A percentile compares a stretch with the other conserved stretches of the same genome.
Conservation (phyloP, 2,329 filamentous ascomycete genomes). For the Trichophyton mentagrophytes region DNA sequence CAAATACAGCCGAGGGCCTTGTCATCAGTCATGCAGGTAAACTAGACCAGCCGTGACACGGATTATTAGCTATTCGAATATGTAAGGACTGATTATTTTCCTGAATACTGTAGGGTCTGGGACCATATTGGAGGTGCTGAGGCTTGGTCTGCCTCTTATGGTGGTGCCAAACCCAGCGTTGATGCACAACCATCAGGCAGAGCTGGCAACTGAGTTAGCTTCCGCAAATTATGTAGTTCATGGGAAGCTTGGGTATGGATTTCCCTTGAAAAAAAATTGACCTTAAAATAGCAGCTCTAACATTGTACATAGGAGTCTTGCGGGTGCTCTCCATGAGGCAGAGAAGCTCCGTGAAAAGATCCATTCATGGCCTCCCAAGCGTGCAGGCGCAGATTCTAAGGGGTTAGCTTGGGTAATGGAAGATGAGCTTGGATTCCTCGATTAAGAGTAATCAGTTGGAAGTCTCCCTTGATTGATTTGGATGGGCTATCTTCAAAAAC, state of each 20-base stretch:
- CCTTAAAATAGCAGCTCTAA: neutral
- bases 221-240: slow-evolving; percentile 64
- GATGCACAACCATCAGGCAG: slow-evolving; percentile 80
- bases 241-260: slow-evolving; percentile 51
- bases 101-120: slow-evolving; percentile 55
- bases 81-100: neutral
- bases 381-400: slow-evolving; percentile 31
- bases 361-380: slow-evolving; percentile 39
- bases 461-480: neutral
- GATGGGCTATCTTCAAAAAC: neutral
- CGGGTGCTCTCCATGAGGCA: slow-evolving; percentile 35
- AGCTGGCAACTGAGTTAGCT: slow-evolving; percentile 67
- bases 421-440: slow-evolving; percentile 46
- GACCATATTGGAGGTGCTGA: slow-evolving; percentile 71
- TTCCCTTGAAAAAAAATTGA: neutral
- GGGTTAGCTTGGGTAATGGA: slow-evolving; percentile 42
- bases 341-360: slow-evolving; percentile 27
- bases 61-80: neutral
- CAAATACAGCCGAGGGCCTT: slow-evolving; percentile 45
- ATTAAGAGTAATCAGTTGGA: slow-evolving; percentile 22
- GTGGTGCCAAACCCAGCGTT: slow-evolving; percentile 76
- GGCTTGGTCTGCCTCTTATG: slow-evolving; percentile 61
- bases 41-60: slow-evolving; percentile 11
- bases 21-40: slow-evolving; percentile 83
- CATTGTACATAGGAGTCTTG: slow-evolving; percentile 19